Conservation (phyloP, 1,284 basidiomycete species). For the Fomitopsis betulina region DNA sequence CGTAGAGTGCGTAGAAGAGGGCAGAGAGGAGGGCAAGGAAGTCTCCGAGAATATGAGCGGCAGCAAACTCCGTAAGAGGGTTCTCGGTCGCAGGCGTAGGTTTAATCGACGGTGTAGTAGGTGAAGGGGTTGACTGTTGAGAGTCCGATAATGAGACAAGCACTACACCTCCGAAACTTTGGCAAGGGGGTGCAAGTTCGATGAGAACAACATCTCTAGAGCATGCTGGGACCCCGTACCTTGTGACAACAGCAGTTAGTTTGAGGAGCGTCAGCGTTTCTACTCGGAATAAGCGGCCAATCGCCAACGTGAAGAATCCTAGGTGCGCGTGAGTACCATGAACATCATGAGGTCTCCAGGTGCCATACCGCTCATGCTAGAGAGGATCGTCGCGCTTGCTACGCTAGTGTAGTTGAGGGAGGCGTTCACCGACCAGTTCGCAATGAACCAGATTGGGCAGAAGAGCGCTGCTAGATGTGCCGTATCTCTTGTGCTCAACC, state of each 20-base stretch:
- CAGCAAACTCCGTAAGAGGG: constrained; percentile 5
- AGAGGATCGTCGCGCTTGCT: constrained; percentile 85
- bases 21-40: constrained; percentile 78
- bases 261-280: constrained; percentile 78
- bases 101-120: constrained; percentile 7
- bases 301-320: constrained; percentile 93
- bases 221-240: constrained; percentile 40
- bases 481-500: constrained; percentile 69
- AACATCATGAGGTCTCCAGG: neutral
- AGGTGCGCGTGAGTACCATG: neutral
- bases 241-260: constrained; percentile 75
- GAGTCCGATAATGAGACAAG: constrained; percentile 85
- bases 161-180: constrained; percentile 81
- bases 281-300: constrained; percentile 83
- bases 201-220: neutral
- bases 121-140: constrained; percentile 21
- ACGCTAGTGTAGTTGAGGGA: constrained; percentile 84
- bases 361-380: constrained; percentile 80
- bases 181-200: neutral
- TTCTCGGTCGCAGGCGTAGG: neutral
- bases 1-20: constrained; percentile 88
- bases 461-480: constrained; percentile 74
- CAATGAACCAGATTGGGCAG: constrained; percentile 85
- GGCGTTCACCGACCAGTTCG: constrained; percentile 87
- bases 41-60: constrained; percentile 62